phyloP scores from a whole-genome alignment of 805 yeast species.

The Yarrowia sp. region DNA sequence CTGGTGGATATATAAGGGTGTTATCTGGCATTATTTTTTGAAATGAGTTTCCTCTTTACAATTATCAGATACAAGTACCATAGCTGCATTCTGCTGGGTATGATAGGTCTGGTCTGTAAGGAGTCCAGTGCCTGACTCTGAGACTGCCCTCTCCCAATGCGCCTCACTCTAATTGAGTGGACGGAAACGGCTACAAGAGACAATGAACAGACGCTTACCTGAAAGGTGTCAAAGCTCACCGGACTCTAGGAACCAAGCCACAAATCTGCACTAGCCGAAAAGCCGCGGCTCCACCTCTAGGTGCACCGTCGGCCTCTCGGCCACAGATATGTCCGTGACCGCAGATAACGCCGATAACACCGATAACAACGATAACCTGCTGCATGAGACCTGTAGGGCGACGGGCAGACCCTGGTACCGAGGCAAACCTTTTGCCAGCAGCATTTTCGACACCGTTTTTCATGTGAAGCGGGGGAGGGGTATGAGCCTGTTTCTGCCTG shows the following conservation, averaged over 20 bases:
- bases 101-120: too few species aligned
- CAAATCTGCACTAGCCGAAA: background rate
- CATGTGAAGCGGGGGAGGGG: slow-evolving; percentile 8
- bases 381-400: background rate
- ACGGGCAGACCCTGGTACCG: background rate
- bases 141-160: background rate
- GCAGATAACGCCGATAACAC: slow-evolving; percentile 20
- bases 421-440: background rate
- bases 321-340: background rate
- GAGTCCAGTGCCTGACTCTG: too few species aligned
- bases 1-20: background rate
- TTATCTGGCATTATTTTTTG: too few species aligned
- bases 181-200: background rate
- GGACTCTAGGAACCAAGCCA: background rate
- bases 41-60: too few species aligned
- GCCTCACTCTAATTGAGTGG: background rate
- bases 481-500: background rate
- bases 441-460: background rate
- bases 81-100: too few species aligned
- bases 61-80: too few species aligned
- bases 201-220: background rate
- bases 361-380: slow-evolving; percentile 15
- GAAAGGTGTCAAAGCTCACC: background rate
- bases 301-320: background rate
- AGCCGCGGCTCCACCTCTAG: background rate